Percentiles rank a stretch among this genome's conserved stretches.
These are phyloP conservation scores for Tephrocybe sp. DNA, from an alignment of 768 basidiomycete genomes.

Conservation along the genomic window DNA sequence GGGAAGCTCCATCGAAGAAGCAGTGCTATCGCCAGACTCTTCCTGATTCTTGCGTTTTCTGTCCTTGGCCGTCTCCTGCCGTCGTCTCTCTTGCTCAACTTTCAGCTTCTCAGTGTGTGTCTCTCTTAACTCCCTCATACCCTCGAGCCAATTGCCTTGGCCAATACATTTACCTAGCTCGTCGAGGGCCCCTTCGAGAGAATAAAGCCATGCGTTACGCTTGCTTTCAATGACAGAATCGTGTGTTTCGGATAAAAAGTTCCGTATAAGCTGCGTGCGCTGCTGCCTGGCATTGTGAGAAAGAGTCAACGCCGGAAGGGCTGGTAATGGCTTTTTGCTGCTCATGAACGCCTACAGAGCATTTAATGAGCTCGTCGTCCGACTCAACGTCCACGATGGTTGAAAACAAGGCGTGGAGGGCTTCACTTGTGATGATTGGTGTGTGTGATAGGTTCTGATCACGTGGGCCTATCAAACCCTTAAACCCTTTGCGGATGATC, in stretches of 20 bases:
- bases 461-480: too few species aligned
- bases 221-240: constrained; percentile 26
- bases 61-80: constrained; percentile 14
- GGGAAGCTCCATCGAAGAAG: constrained; percentile 13
- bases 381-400: neutral
- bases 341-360: constrained; percentile 18
- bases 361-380: neutral
- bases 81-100: constrained; percentile 16
- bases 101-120: constrained; percentile 15
- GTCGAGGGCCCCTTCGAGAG: constrained; percentile 46
- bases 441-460: too few species aligned
- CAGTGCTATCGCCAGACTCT: constrained; percentile 14
- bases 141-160: constrained; percentile 45
- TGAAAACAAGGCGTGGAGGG: neutral
- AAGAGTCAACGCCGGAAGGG: constrained; percentile 26
- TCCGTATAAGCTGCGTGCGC: constrained; percentile 36
- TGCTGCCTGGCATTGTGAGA: constrained; percentile 39
- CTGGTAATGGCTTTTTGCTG: constrained; percentile 35
- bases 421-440: neutral
- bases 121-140: constrained; percentile 33
- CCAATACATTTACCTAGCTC: constrained; percentile 38
- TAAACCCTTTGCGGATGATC: too few species aligned
- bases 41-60: neutral
- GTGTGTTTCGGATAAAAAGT: constrained; percentile 35
- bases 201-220: constrained; percentile 40